Conservation (phyloP, 805 yeast genomes). For the Metschnikowia cubensis region DNA sequence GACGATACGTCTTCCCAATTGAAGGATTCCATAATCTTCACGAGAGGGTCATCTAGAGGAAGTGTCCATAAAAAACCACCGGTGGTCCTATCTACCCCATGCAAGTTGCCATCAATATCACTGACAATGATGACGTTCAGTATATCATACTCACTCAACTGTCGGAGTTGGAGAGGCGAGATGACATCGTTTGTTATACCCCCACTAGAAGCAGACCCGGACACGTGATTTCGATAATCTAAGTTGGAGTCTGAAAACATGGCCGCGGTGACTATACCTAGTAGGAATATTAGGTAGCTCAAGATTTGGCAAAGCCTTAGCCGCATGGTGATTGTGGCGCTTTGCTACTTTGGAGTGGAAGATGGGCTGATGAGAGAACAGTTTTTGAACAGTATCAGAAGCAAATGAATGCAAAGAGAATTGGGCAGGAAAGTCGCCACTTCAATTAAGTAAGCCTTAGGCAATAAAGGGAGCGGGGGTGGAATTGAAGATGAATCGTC, state of each 20-base stretch:
- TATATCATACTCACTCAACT: conserved; percentile 45
- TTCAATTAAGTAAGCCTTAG: too few relatives aligned
- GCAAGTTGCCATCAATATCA: conserved; percentile 83
- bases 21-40: conserved; percentile 31
- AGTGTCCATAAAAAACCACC: conserved; percentile 80
- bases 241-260: background rate
- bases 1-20: conserved; percentile 8
- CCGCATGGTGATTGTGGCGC: background rate
- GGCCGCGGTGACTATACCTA: background rate
- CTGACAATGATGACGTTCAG: conserved; percentile 63
- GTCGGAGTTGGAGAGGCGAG: conserved; percentile 35
- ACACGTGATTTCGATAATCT: background rate
- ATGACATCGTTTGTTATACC: conserved; percentile 15
- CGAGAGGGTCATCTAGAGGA: conserved; percentile 60
- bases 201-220: background rate
- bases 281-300: background rate
- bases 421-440: too few relatives aligned
- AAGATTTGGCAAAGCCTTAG: background rate
- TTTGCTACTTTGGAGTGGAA: background rate
- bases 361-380: background rate
- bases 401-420: background rate
- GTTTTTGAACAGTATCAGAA: background rate
- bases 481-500: background rate
- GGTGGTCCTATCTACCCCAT: conserved; percentile 69
- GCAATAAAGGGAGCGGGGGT: background rate